Evolutionary conservation across 2,329 filamentous ascomycete genomes (phyloP), one percentile per base, ranked within the genome.

Genomic region (Alternaria metachromatica): DNA sequence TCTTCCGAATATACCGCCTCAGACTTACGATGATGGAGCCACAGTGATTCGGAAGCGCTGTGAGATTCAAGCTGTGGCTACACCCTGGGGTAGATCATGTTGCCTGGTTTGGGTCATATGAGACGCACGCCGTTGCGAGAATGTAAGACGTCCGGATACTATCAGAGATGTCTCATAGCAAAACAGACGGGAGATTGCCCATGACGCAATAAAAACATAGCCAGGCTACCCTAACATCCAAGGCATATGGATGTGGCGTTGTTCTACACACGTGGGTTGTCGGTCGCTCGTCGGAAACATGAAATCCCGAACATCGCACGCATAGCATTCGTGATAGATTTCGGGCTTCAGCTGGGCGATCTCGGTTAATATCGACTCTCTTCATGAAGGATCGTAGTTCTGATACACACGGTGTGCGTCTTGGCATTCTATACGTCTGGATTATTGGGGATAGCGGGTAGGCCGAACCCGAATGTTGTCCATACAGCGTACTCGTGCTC

Each of bases 71-170:
- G 59, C 58, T 65, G 75, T 76, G 71, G 68, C 69, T 72, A 62
- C 66, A 70, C 49, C 44, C 58, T 59, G 45, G 67, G 58, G 44
- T 45, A 60, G 43, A 46, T 58, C 56, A 55, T 46, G 13, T 46
- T 48, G 61, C 60, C 56, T 66, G 62, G 48, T 23, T 58, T 33
- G 55, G 54, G 45, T 30, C 44, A 44, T 43, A 51, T 68, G 75
- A 76, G 68, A 78, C 76, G 54, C 56, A 54, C 25, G 60, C 55
- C 55, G 76, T 78, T 75, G 62, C 63, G 44, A 64, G 41, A 45
- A 10, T 51, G 64, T 44, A 66, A 68, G 69, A 69, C 44, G 28
- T 57, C 60, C 60, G 63, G 59, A 33, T 71, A 57, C 66, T 68
- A 70, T 69, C 46, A 55, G 11, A 28, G 60, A 54, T 60, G 62